Conservation (phyloP, 2,329 filamentous ascomycete genomes). For the Eutypella sp. region DNA sequence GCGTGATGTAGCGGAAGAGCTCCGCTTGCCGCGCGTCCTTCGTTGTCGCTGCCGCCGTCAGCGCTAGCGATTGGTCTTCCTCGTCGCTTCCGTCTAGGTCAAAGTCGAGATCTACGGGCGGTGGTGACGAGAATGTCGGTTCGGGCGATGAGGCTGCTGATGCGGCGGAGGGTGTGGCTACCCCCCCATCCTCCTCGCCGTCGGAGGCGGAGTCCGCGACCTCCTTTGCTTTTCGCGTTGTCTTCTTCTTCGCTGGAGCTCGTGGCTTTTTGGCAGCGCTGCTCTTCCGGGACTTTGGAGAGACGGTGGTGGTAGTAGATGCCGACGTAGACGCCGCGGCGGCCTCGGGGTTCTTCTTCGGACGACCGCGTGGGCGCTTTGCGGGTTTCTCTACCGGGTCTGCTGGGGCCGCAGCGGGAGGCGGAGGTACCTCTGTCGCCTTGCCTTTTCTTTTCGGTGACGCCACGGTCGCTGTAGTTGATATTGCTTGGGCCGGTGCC, state of each 20-base stretch:
- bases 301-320: not conserved
- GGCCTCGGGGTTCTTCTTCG: conserved; percentile 31
- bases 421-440: not conserved
- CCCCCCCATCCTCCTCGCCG: conserved; percentile 25
- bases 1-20: conserved; percentile 49
- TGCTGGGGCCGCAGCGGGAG: not conserved
- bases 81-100: conserved; percentile 36
- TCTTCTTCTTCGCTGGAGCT: conserved; percentile 27
- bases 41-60: conserved; percentile 32
- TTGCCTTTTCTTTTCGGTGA: conserved; percentile 11
- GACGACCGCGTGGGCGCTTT: conserved; percentile 34
- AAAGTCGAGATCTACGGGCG: conserved; percentile 40
- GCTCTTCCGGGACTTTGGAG: conserved; percentile 2
- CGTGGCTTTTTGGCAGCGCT: conserved; percentile 14
- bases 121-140: conserved; percentile 39
- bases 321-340: conserved; percentile 3
- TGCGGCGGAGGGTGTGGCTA: conserved; percentile 11
- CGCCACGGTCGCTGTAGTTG: conserved; percentile 14
- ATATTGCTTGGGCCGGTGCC: conserved; percentile 9
- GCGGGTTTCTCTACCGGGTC: conserved; percentile 18
- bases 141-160: conserved; percentile 32
- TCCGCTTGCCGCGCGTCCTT: conserved; percentile 33
- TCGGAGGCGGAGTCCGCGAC: conserved; percentile 52
- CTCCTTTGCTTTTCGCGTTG: conserved; percentile 31
- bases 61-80: conserved; percentile 38